Percentiles rank a stretch among this genome's conserved stretches.
phyloP scores from a whole-genome alignment of 805 yeast species.

The Ogataea paradorogensis region DNA sequence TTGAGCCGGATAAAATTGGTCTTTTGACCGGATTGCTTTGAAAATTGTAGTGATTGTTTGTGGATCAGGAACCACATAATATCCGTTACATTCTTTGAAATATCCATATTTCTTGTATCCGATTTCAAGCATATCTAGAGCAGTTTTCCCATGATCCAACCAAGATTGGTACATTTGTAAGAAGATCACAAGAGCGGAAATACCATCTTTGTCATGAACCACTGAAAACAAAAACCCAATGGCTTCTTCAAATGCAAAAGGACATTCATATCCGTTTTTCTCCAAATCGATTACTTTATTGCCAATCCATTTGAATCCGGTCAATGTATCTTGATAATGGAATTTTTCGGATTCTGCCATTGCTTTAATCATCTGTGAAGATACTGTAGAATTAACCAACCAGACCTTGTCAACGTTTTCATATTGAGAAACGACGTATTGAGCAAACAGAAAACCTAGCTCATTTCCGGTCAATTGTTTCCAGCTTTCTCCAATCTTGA shows the following conservation, averaged over 20 bases:
- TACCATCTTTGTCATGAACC: constrained; percentile 91
- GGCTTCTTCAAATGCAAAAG: constrained; percentile 94
- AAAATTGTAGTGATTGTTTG: constrained; percentile 54
- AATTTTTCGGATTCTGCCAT: constrained; percentile 66
- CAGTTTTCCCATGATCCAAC: constrained; percentile 38
- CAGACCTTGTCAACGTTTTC: constrained; percentile 39
- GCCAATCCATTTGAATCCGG: constrained; percentile 98
- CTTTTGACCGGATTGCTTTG: constrained; percentile 34
- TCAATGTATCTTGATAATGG: constrained; percentile 73
- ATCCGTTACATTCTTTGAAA: constrained; percentile 83
- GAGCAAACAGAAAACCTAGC: constrained; percentile 81
- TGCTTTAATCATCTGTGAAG: constrained; percentile 72
- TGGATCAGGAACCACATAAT: constrained; percentile 64
- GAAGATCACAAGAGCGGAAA: constrained; percentile 74
- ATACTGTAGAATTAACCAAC: constrained; percentile 85
- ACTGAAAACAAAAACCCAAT: constrained; percentile 88
- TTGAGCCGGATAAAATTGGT: constrained; percentile 38
- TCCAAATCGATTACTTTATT: constrained; percentile 78
- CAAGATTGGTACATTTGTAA: constrained; percentile 63
- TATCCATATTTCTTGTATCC: constrained; percentile 72
- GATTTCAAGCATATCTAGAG: constrained; percentile 49
- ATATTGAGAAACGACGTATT: constrained; percentile 42
- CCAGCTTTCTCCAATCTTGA: constrained; percentile 56
- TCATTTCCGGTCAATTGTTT: constrained; percentile 87
- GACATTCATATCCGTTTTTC: constrained; percentile 60